Percentiles rank a stretch among this genome's conserved stretches.
These are phyloP conservation scores for Pichia sp. DNA, from an alignment of 1,139 yeast genomes.

Conservation along the genomic window DNA sequence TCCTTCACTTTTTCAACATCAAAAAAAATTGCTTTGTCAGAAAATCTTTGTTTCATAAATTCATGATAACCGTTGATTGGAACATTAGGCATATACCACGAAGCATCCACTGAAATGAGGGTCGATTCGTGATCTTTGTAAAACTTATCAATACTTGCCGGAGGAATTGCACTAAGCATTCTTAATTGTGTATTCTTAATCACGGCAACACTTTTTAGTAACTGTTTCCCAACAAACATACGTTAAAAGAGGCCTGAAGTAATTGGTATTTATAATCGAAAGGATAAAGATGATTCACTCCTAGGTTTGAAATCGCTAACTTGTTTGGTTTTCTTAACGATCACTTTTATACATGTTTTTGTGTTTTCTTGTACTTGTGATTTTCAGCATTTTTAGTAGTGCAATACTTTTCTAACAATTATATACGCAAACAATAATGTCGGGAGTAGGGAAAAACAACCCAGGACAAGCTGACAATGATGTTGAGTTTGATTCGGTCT, in stretches of 20 bases:
- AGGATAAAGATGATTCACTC: too few species aligned
- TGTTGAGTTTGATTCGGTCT: slow-evolving; percentile 17
- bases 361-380: not conserved
- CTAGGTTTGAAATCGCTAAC: too few species aligned
- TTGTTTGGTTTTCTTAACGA: not conserved
- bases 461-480: not conserved
- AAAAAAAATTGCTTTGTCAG: slow-evolving; percentile 61
- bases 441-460: slow-evolving; percentile 3
- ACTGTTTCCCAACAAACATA: not conserved
- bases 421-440: not conserved
- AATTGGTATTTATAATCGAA: too few species aligned
- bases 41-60: slow-evolving; percentile 49
- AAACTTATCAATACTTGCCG: slow-evolving; percentile 18
- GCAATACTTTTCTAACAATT: not conserved
- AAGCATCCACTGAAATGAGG: slow-evolving; percentile 70
- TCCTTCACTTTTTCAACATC: slow-evolving; percentile 71
- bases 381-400: not conserved
- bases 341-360: not conserved
- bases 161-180: slow-evolving; percentile 14
- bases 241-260: too few species aligned
- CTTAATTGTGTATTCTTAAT: not conserved
- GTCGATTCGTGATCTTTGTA: slow-evolving; percentile 21
- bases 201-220: not conserved
- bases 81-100: slow-evolving; percentile 86
- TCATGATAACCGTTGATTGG: slow-evolving; percentile 55